Conservation (phyloP, 352 stramenopile species). For the Saprolegnia parasitica region DNA sequence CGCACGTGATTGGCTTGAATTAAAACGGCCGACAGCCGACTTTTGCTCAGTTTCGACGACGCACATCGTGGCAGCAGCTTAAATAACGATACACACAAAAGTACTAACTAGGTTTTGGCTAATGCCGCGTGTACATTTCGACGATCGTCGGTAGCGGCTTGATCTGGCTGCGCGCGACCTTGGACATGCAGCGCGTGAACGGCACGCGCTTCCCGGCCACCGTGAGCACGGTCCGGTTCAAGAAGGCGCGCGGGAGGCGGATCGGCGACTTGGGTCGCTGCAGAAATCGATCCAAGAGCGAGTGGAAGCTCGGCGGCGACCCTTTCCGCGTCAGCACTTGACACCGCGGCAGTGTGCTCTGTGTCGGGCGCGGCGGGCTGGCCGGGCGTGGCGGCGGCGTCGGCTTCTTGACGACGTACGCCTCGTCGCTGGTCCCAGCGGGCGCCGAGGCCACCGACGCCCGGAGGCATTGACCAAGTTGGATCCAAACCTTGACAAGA, state of each 20-base stretch:
- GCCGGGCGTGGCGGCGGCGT: not conserved
- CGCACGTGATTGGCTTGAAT: too few relatives aligned
- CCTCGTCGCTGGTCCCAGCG: not conserved
- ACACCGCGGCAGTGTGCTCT: not conserved
- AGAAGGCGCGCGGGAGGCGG: not conserved
- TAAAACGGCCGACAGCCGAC: too few relatives aligned
- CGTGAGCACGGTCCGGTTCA: slow-evolving; percentile 5
- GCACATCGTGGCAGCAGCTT: not conserved
- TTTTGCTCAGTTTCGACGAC: too few relatives aligned
- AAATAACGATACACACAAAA: not conserved
- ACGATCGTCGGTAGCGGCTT: slow-evolving; percentile 12
- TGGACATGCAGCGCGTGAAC: slow-evolving; percentile 20
- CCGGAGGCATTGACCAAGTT: slow-evolving; percentile 5
- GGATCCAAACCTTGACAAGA: slow-evolving; percentile 19
- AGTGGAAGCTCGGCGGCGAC: not conserved
- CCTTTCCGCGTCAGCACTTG: not conserved
- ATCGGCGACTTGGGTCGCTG: slow-evolving; percentile 8
- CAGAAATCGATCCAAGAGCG: slow-evolving; percentile 11
- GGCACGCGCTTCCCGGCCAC: slow-evolving; percentile 8
- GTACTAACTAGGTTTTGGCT: not conserved
- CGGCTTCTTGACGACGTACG: slow-evolving; percentile 5
- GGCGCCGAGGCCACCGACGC: not conserved
- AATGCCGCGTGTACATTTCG: slow-evolving; percentile 15
- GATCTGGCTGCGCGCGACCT: slow-evolving; percentile 19
- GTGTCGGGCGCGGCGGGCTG: not conserved